These are phyloP conservation scores for Hyphopichia pseudoburtonii DNA, from an alignment of 1,139 yeast species.

Conservation along the genomic window DNA sequence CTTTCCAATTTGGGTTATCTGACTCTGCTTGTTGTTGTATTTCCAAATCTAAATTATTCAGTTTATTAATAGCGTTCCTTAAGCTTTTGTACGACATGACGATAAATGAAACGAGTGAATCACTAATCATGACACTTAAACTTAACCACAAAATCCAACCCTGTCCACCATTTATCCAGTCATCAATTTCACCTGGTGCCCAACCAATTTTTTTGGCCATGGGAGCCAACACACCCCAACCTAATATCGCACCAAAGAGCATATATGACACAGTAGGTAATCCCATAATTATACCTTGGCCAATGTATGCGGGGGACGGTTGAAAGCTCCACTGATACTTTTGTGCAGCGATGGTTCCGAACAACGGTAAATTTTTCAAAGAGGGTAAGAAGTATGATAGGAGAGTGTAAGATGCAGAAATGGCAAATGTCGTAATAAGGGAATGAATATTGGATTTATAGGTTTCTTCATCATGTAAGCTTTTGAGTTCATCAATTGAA, in stretches of 20 bases:
- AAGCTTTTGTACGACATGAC: conserved; percentile 58
- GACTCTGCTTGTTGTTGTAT: not conserved
- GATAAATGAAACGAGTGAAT: conserved; percentile 77
- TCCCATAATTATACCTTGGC: conserved; percentile 98
- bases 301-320: conserved; percentile 96
- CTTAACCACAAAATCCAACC: conserved; percentile 98
- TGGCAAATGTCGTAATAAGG: conserved; percentile 57
- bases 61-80: conserved; percentile 6
- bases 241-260: conserved; percentile 85
- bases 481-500: not conserved
- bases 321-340: conserved; percentile 85
- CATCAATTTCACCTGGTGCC: conserved; percentile 89
- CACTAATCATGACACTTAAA: conserved; percentile 90
- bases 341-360: conserved; percentile 65
- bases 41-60: no score
- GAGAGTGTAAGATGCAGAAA: conserved; percentile 74
- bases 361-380: conserved; percentile 67
- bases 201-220: conserved; percentile 66
- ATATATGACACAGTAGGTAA: conserved; percentile 86
- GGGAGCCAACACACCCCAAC: conserved; percentile 92
- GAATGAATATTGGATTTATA: conserved; percentile 61
- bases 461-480: conserved; percentile 4
- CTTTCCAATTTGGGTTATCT: conserved; percentile 5
- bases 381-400: conserved; percentile 72
- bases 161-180: conserved; percentile 91